These are phyloP conservation scores for Usnea hakonensis DNA, from an alignment of 495 filamentous ascomycete genomes.

Conservation along the genomic window DNA sequence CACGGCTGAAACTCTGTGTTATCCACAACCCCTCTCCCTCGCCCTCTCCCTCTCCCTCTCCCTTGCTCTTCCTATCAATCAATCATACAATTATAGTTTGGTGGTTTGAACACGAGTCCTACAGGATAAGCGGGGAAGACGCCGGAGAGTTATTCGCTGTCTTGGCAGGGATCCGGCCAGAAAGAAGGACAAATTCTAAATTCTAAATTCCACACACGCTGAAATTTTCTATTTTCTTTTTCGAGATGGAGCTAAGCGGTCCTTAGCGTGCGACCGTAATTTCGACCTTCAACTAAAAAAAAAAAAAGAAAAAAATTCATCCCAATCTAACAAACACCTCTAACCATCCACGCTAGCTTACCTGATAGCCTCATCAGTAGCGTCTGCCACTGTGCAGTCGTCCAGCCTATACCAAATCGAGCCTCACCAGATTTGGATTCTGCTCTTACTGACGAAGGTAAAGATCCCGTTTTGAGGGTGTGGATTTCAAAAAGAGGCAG, in stretches of 20 bases:
- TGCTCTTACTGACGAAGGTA: neutral
- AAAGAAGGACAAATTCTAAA: no score
- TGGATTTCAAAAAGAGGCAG: constrained; percentile 1
- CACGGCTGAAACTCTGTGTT: no score
- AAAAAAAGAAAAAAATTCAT: neutral
- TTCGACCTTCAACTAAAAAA: neutral
- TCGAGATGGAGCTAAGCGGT: neutral
- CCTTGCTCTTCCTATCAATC: no score
- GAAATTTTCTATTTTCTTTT: neutral
- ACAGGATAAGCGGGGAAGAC: neutral
- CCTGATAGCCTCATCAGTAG: constrained; percentile 16
- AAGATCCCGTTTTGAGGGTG: neutral
- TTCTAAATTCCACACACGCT: no score
- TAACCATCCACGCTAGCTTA: constrained; percentile 14
- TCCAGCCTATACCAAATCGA: constrained; percentile 15
- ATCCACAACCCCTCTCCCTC: no score
- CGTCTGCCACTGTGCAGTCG: constrained; percentile 8
- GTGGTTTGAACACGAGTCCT: no score
- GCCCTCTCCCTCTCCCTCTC: no score
- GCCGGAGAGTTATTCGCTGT: neutral
- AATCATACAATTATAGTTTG: no score
- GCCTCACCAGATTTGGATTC: constrained; percentile 10
- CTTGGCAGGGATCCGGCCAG: neutral
- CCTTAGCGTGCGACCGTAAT: constrained; percentile 3
- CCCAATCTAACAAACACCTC: constrained; percentile 13